phyloP scores from a whole-genome alignment of 768 basidiomycete species.

The Kwoniella sp. region DNA sequence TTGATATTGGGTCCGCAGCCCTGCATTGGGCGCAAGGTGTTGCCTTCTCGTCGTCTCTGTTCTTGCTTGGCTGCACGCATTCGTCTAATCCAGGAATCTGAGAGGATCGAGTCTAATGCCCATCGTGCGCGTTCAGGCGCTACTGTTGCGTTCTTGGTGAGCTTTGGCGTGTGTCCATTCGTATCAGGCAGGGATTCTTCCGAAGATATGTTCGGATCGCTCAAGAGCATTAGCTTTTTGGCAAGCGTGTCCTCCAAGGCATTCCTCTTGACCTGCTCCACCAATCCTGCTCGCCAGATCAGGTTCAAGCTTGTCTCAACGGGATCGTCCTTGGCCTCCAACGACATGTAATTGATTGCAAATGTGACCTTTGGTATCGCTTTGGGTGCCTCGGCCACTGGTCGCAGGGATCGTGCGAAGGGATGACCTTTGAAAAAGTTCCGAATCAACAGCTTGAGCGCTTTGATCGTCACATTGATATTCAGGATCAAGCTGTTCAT shows the following conservation, averaged over 20 bases:
- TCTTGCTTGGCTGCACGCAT: constrained; percentile 54
- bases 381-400: constrained; percentile 70
- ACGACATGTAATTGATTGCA: constrained; percentile 59
- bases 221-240: constrained; percentile 69
- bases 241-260: constrained; percentile 76
- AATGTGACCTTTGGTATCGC: constrained; percentile 62
- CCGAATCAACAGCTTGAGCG: constrained; percentile 63
- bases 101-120: constrained; percentile 66
- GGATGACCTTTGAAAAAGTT: constrained; percentile 57
- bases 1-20: constrained; percentile 18
- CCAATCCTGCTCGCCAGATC: constrained; percentile 67
- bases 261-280: constrained; percentile 65
- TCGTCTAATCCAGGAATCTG: constrained; percentile 67
- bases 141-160: constrained; percentile 53
- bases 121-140: constrained; percentile 66
- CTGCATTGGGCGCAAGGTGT: constrained; percentile 54
- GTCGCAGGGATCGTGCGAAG: constrained; percentile 59
- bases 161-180: neutral
- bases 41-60: constrained; percentile 57
- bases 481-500: constrained; percentile 73
- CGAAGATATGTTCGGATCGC: neutral
- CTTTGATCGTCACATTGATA: constrained; percentile 64
- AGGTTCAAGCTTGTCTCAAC: constrained; percentile 73
- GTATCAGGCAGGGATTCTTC: neutral
- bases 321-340: constrained; percentile 79